phyloP scores from a whole-genome alignment of 176 grass and related monocot genomes.

The Cenchrus fungigraminus region DNA sequence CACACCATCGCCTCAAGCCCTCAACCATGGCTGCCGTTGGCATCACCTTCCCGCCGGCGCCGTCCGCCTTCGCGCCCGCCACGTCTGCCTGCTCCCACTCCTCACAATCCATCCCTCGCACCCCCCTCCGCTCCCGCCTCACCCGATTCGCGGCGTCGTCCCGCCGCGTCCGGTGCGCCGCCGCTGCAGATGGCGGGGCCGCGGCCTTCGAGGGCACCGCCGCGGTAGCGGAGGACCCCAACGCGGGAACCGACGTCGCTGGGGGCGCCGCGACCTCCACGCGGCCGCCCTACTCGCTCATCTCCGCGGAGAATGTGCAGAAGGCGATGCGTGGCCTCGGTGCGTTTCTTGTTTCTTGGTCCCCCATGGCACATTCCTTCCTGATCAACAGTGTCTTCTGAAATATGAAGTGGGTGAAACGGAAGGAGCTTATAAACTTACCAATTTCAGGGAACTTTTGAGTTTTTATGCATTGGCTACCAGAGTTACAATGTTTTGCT shows the following conservation, averaged over 20 bases:
- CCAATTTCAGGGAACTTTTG: not conserved
- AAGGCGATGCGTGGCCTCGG: constrained; percentile 86
- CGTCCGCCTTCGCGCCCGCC: constrained; percentile 18
- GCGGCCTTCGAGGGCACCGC: constrained; percentile 32
- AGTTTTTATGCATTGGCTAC: not conserved
- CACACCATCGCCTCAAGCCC: constrained; percentile 15
- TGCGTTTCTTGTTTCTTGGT: constrained; percentile 45
- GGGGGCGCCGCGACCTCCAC: constrained; percentile 47
- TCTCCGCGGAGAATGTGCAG: constrained; percentile 81
- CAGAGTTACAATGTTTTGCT: not conserved
- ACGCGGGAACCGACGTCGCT: constrained; percentile 35
- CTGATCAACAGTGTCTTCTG: not conserved
- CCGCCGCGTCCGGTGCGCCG: constrained; percentile 42
- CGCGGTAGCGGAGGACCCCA: constrained; percentile 15
- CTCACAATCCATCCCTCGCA: not conserved
- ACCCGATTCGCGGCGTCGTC: not conserved
- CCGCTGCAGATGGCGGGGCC: constrained; percentile 28
- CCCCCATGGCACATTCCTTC: not conserved
- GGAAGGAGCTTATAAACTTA: not conserved
- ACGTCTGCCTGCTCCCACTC: not conserved
- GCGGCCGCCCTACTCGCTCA: constrained; percentile 63
- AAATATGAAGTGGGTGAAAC: not conserved
- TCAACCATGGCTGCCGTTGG: constrained; percentile 48
- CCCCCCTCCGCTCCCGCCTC: constrained; percentile 11
- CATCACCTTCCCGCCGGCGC: constrained; percentile 41